Evolutionary conservation across 495 filamentous ascomycete species (phyloP).

Genomic region (Elasticomyces elasticus): DNA sequence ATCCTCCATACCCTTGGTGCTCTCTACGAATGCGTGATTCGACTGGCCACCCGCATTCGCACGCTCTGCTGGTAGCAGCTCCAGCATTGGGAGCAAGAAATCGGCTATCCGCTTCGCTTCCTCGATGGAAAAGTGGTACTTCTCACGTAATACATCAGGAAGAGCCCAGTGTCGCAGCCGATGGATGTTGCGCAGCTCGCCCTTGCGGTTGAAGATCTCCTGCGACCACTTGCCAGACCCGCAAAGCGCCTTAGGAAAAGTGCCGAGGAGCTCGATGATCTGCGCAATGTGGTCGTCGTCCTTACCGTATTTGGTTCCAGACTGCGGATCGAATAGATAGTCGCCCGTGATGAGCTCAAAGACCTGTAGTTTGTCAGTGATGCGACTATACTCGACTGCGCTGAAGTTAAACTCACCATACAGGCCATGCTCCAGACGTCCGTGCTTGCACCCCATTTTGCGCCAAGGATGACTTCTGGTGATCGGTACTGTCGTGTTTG

Average conservation of each 20-base stretch:
- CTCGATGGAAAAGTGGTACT: constrained; percentile 83
- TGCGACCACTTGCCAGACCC: constrained; percentile 92
- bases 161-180: constrained; percentile 93
- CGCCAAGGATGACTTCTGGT: constrained; percentile 90
- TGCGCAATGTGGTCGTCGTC: constrained; percentile 99
- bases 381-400: neutral
- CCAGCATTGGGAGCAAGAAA: constrained; percentile 87
- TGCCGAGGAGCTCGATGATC: constrained; percentile 93
- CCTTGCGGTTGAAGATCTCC: constrained; percentile 97
- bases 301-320: constrained; percentile 98
- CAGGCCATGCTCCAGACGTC: constrained; percentile 99
- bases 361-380: constrained; percentile 43
- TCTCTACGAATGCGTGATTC: constrained; percentile 66
- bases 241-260: constrained; percentile 85
- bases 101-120: constrained; percentile 70
- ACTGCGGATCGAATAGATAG: constrained; percentile 98
- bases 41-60: constrained; percentile 97
- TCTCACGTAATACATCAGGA: constrained; percentile 86
- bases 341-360: constrained; percentile 98
- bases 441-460: constrained; percentile 97
- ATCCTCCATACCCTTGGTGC: constrained; percentile 77
- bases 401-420: constrained; percentile 58
- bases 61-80: constrained; percentile 71
- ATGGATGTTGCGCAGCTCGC: constrained; percentile 96
- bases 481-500: constrained; percentile 97